A percentile compares a stretch with the other conserved stretches of the same genome.
phyloP scores from a whole-genome alignment of 1,284 basidiomycete species.

The Heterobasidion parviporum region DNA sequence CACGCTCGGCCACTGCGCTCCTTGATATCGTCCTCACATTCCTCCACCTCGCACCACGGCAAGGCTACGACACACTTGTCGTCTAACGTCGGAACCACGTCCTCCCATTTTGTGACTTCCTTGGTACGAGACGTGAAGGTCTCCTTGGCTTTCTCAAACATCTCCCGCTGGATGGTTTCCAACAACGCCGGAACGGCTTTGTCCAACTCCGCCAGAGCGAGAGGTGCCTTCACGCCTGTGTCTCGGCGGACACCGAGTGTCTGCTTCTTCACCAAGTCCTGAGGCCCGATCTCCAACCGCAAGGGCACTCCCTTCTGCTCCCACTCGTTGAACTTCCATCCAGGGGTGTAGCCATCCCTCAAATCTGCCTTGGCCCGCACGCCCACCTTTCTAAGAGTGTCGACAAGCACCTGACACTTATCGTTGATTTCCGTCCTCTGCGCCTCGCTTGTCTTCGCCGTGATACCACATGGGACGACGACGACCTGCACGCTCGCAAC shows the following conservation, averaged over 20 bases:
- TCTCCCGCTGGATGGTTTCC: slow-evolving; percentile 82
- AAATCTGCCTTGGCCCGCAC: slow-evolving; percentile 88
- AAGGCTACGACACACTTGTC: slow-evolving; percentile 84
- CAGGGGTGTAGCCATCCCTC: slow-evolving; percentile 93
- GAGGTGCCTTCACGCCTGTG: slow-evolving; percentile 72
- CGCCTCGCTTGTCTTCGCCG: slow-evolving; percentile 68
- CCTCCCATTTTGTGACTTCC: slow-evolving; percentile 80
- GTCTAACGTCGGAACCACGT: slow-evolving; percentile 88
- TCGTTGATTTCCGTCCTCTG: slow-evolving; percentile 72
- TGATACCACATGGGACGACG: slow-evolving; percentile 91
- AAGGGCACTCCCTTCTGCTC: slow-evolving; percentile 98
- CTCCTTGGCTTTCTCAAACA: slow-evolving; percentile 78
- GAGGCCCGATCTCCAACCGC: slow-evolving; percentile 94
- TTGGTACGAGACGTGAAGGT: slow-evolving; percentile 72
- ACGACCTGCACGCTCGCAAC: slow-evolving; percentile 92
- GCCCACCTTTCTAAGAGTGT: slow-evolving; percentile 62
- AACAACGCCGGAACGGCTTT: slow-evolving; percentile 60
- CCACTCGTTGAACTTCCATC: slow-evolving; percentile 99
- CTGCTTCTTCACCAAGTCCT: slow-evolving; percentile 82
- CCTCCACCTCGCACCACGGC: slow-evolving; percentile 94
- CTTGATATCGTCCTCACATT: slow-evolving; percentile 98
- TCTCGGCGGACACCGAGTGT: slow-evolving; percentile 87
- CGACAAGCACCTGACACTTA: slow-evolving; percentile 70
- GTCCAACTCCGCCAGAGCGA: slow-evolving; percentile 60
- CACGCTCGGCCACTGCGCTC: slow-evolving; percentile 82